Evolutionary conservation across 106 monocot species (phyloP), one percentile per base, ranked within the genome.

Genomic region (Amphibolis antarctica): DNA sequence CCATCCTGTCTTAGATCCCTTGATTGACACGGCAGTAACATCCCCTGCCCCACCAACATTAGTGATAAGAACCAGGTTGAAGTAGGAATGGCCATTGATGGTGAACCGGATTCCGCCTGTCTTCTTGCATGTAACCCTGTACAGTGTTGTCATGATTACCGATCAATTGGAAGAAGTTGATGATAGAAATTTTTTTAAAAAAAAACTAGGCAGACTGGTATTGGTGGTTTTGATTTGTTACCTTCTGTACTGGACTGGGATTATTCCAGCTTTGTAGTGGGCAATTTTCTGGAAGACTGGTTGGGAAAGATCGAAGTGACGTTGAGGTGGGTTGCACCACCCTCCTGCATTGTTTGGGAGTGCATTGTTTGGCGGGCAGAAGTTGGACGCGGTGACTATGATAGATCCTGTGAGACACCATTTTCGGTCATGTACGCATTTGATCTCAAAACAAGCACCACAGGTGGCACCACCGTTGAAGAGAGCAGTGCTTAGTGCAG

Each of bases 301-400:
- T 61, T 63, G 62, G 43, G 71, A 71, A 63, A 71, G 71, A 53
- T 71, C 71, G 25, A 71, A 71, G 53, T 71, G 71, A 25, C 63
- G 13, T 18, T 27, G 71, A 45, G 71, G 71, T 12, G 71, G 71
- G 53, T 71, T 71, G 53, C 71, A 71, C 71, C 71, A 71, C 11
- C 71, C 71, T 24, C 71, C 71, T 1, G 14, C 63, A 44, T 71
- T 44, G 53, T 63, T 71, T 31, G 71, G 63, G 42, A 70, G 70
- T 11, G 29, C 48, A 22, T 48, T 43, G 19, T 62, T 70, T 15
- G 70, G 70, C 13, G 71, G 71, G 12, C 71, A 71, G 71, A 71
- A 71, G 43, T 71, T 71, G 23, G 71, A 63, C 1, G 71, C 71
- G 9, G 71, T 71, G 62, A 71, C 44, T 15, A n/a, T 30, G 19